These are phyloP conservation scores for Bonia amplexicaulis DNA, from an alignment of 176 grass and related monocot genomes.

Conservation along the genomic window DNA sequence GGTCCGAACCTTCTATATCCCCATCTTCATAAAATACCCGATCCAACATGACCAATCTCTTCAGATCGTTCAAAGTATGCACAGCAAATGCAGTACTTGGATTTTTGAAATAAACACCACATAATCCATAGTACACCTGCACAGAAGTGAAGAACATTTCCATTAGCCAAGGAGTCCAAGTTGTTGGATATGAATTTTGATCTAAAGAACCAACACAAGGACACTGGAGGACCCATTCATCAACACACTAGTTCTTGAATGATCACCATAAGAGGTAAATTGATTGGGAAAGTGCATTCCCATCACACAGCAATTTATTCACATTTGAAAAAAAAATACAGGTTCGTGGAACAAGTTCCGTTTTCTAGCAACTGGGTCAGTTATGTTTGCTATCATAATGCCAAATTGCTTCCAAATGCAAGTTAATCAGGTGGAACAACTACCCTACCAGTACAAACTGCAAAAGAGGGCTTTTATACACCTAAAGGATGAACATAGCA, in stretches of 20 bases:
- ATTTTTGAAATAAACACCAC: background rate
- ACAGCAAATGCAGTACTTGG: background rate
- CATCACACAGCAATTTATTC: background rate
- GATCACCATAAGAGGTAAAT: background rate
- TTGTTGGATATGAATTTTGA: background rate
- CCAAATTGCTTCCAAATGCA: background rate
- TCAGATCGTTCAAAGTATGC: background rate
- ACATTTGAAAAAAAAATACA: background rate
- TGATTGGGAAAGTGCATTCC: background rate
- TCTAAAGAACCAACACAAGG: background rate
- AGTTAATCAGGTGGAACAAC: background rate
- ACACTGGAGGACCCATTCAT: background rate
- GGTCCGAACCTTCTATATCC: background rate
- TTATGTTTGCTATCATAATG: background rate
- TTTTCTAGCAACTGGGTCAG: background rate
- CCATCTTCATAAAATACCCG: background rate
- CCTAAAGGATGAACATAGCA: background rate
- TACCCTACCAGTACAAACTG: background rate
- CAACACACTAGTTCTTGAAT: background rate
- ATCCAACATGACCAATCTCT: background rate
- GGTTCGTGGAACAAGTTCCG: background rate
- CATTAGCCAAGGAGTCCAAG: background rate
- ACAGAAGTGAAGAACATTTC: background rate
- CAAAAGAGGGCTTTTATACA: background rate
- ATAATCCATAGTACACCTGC: background rate